phyloP scores from a whole-genome alignment of 1,284 basidiomycete genomes.

The Hypsizygus ulmarius region DNA sequence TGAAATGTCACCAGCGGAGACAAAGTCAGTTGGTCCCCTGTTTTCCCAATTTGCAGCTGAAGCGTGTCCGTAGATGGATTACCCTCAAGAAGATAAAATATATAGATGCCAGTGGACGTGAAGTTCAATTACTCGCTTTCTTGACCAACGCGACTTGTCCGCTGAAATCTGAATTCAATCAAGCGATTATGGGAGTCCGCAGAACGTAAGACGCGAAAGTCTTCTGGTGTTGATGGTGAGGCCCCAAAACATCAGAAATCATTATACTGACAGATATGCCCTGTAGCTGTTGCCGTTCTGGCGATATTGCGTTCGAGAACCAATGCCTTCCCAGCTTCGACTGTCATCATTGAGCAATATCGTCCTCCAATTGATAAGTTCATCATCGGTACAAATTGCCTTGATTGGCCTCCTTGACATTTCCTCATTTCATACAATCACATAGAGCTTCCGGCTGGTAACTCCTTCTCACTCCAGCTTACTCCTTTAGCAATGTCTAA shows the following conservation, averaged over 20 bases:
- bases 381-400: constrained; percentile 57
- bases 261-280: background rate
- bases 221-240: constrained; percentile 78
- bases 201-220: constrained; percentile 71
- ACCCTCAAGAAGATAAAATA: constrained; percentile 73
- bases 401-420: background rate
- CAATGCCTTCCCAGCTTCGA: constrained; percentile 64
- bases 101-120: constrained; percentile 68
- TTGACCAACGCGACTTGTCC: background rate
- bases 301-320: constrained; percentile 74
- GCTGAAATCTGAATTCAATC: background rate
- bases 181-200: constrained; percentile 87
- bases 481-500: background rate
- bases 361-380: constrained; percentile 76
- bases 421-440: constrained; percentile 5
- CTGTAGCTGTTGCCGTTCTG: constrained; percentile 77
- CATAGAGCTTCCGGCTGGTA: constrained; percentile 81
- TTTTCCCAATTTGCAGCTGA: background rate
- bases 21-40: constrained; percentile 45
- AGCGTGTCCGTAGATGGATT: constrained; percentile 56
- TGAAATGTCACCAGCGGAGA: constrained; percentile 54
- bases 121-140: constrained; percentile 48
- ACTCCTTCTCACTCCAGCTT: constrained; percentile 1
- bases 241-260: constrained; percentile 4
- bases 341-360: constrained; percentile 87